Base-by-base conservation (phyloP, 768 basidiomycete species). In the Holtermannia corniformis region DNA sequence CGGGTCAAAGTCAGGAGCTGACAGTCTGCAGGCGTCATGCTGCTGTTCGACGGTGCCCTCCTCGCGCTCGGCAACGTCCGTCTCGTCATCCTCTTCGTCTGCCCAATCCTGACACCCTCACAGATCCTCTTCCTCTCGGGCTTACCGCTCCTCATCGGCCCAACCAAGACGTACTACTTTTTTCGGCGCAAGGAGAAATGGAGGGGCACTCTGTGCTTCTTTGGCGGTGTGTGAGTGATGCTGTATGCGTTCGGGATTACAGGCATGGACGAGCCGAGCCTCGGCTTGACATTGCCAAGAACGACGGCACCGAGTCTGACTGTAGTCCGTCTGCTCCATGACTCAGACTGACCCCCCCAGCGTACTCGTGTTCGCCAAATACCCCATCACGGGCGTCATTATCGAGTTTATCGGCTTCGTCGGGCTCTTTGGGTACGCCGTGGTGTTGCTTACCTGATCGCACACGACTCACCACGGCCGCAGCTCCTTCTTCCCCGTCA, bases 401-500 rank as follows among this genome's bases (percentile, higher is more conserved):
- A 81, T 99, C 43, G 93, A 99, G 74, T 89, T 84, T 5, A 90
- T 97, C 70, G 95, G 95, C 19, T 99, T 99, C 76, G 74, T 97
- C 64, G 96, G 95, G 71, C 78, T 99, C 41, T 99, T 99, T 67
- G 93, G 93, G 93, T 97, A 68, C 49, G 79, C 73, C 56, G 74
- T 66, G 5, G 23, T 32, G 14, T 41, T 16, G 12, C 24, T 20
- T 24, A 20, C 44, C n/a, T n/a, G n/a, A n/a, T n/a, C n/a, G 11
- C 43, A 16, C 26, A 32, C 44, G 32, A 45, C n/a, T 46, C 47
- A 48, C 28, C 51, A 43, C 41, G 28, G n/a, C 12, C 57, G 44
- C 75, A 97, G 93, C 43, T 93, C 96, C 75, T 99, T 99, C 78
- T 97, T 97, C 81, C 95, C 95, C 4, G 95, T 97, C 55, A 85